Evolutionary conservation across 352 stramenopile genomes (phyloP), one percentile per base, ranked within the genome.

Genomic region (Phytophthora europaea): DNA sequence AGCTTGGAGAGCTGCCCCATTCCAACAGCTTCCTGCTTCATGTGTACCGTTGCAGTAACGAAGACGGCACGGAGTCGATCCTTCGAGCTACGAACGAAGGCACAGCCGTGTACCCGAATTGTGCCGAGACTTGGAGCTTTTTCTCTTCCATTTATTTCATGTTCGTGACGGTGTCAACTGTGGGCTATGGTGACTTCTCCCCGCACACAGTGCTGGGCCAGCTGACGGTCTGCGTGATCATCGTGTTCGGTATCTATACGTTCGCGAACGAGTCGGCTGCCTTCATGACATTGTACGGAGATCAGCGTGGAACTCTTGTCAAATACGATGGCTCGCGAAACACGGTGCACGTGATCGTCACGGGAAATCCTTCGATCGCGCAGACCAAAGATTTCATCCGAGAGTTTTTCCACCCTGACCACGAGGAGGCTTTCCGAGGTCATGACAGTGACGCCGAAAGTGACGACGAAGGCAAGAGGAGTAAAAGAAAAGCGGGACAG

Each of bases 91-190:
- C 85, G 34, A 84, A 66, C 18, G 72, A 82, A 45, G 84, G 82
- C 52, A 89, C 84, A 0, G 68, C 67, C 4, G 77, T 79, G 38
- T 93, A 84, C 36, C 67, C 83, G 2, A 78, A 83, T 26, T 97
- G 90, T 69, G 65, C 74, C 9, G 90, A 97, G 72, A 92, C 88
- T 2, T 95, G 89, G 90, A 94, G 86, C 66, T 90, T 95, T 52
- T 97, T 97, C 53, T 91, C 88, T 53, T 92, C 89, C 38, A 92
- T 97, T 52, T 97, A 97, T 72, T 97, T 96, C 54, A 96, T 95
- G 82, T 94, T 97, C 51, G 90, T 97, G 56, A 97, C 90, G 3
- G 89, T 95, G 10, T 96, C 89, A 10, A 97, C 90, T 6, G 90
- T 97, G 33, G 90, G 90, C 0, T 97, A 97, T 56, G 90, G 90